A percentile compares a stretch with the other conserved stretches of the same genome.
Evolutionary conservation across 2,329 filamentous ascomycete species (phyloP).

Genomic region (Apiospora rasikravindrae): DNA sequence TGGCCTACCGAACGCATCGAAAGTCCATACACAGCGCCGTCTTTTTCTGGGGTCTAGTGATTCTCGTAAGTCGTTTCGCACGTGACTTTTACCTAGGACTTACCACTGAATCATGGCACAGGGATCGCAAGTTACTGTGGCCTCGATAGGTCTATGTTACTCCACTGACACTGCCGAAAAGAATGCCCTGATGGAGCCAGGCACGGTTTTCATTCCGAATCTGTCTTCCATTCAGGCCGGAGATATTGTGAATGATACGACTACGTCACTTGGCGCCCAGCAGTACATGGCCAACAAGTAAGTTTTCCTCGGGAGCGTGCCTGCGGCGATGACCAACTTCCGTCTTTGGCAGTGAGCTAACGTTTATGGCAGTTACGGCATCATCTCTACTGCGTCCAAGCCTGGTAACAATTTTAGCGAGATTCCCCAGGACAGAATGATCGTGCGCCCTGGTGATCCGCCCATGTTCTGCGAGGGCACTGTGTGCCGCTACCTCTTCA

Average conservation of each 20-base stretch:
- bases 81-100: not conserved
- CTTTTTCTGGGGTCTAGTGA: constrained; percentile 38
- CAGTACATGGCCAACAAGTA: constrained; percentile 50
- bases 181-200: constrained; percentile 36
- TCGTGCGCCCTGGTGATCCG: constrained; percentile 38
- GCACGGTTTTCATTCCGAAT: constrained; percentile 42
- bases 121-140: constrained; percentile 49
- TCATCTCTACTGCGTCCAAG: constrained; percentile 40
- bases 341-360: not conserved
- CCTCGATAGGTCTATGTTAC: constrained; percentile 49
- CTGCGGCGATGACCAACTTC: not conserved
- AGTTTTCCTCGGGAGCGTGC: constrained; percentile 15
- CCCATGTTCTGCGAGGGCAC: constrained; percentile 28
- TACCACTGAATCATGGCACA: constrained; percentile 26
- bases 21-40: constrained; percentile 35
- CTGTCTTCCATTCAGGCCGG: constrained; percentile 42
- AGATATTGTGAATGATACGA: constrained; percentile 32
- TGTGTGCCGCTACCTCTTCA: constrained; percentile 43
- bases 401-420: constrained; percentile 25
- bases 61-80: constrained; percentile 33
- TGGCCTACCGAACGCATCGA: constrained; percentile 36
- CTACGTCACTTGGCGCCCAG: constrained; percentile 36
- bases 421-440: constrained; percentile 36
- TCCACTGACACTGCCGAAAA: constrained; percentile 45
- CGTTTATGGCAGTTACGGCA: constrained; percentile 43